Evolutionary conservation across 192 early-diverging fungal species (phyloP).

Genomic region (Mortierella hygrophila): DNA sequence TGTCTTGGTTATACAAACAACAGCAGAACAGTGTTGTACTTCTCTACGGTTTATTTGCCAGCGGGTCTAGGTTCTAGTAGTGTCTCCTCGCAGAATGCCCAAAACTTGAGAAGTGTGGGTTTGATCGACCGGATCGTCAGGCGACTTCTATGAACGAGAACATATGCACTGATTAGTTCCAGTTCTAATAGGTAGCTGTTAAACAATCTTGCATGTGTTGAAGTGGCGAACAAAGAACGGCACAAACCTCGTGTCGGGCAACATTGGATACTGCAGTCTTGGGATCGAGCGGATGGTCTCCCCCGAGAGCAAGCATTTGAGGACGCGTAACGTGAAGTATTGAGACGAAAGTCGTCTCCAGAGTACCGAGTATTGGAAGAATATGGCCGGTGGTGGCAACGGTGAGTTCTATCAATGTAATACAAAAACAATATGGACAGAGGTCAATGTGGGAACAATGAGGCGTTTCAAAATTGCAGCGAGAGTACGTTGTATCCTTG

Average conservation of each 20-base stretch:
- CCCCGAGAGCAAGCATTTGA: slow-evolving; percentile 83
- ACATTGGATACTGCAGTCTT: slow-evolving; percentile 83
- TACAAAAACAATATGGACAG: not conserved
- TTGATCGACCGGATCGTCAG: slow-evolving; percentile 41
- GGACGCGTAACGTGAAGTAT: slow-evolving; percentile 83
- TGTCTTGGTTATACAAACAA: too few species aligned
- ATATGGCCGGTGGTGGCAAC: slow-evolving; percentile 79
- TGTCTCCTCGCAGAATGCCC: slow-evolving; percentile 43
- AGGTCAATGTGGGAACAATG: not conserved
- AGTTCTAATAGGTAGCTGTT: not conserved
- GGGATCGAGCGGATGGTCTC: slow-evolving; percentile 86
- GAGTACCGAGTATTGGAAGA: slow-evolving; percentile 93
- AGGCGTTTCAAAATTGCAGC: not conserved
- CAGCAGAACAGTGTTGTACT: not conserved
- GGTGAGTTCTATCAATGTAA: slow-evolving; percentile 69
- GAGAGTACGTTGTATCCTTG: not conserved
- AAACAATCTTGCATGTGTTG: not conserved
- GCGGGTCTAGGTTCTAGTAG: slow-evolving; percentile 15
- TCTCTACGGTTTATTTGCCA: not conserved
- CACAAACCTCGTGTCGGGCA: slow-evolving; percentile 71
- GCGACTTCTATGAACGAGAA: slow-evolving; percentile 2
- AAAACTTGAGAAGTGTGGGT: slow-evolving; percentile 30
- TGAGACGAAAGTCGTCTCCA: slow-evolving; percentile 82
- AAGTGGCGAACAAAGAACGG: not conserved
- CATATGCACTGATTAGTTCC: not conserved